Conservation (phyloP, 306 rosid genomes). For the Dalbergia cultrata region DNA sequence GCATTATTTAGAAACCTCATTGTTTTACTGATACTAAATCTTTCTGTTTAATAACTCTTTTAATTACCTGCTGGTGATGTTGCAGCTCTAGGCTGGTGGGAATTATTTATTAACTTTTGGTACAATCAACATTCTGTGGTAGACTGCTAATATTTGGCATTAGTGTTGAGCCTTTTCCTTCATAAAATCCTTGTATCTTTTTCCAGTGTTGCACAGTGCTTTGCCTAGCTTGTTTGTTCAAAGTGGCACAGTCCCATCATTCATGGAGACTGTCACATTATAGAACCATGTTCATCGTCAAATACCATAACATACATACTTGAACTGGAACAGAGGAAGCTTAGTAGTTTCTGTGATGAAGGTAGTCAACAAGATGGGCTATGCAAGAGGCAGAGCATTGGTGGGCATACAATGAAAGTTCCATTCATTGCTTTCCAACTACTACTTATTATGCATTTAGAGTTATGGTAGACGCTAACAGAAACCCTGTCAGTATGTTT, state of each 20-base stretch:
- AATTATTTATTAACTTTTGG: constrained; percentile 90
- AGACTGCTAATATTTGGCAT: constrained; percentile 30
- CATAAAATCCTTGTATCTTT: constrained; percentile 45
- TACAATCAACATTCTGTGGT: constrained; percentile 47
- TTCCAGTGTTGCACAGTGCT: constrained; percentile 92
- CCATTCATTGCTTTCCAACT: constrained; percentile 81
- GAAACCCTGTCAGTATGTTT: constrained; percentile 8
- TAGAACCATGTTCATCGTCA: constrained; percentile 72
- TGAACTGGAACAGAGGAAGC: constrained; percentile 80
- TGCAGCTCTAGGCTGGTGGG: constrained; percentile 97
- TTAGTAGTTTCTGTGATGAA: constrained; percentile 76
- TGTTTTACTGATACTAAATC: not conserved
- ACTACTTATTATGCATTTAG: constrained; percentile 81
- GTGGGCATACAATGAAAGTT: constrained; percentile 91
- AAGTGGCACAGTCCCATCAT: constrained; percentile 95
- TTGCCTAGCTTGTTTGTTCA: constrained; percentile 92
- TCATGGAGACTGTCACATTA: constrained; percentile 68
- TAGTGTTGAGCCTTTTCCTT: constrained; percentile 29
- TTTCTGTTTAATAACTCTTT: constrained; percentile 32
- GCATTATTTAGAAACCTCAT: not conserved
- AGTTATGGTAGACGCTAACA: constrained; percentile 56
- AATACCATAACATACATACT: constrained; percentile 64
- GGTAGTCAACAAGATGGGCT: constrained; percentile 57
- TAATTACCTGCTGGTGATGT: constrained; percentile 74
- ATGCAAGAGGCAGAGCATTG: constrained; percentile 82